Conservation (phyloP, 768 basidiomycete genomes). For the Hypsizygus marmoreus region DNA sequence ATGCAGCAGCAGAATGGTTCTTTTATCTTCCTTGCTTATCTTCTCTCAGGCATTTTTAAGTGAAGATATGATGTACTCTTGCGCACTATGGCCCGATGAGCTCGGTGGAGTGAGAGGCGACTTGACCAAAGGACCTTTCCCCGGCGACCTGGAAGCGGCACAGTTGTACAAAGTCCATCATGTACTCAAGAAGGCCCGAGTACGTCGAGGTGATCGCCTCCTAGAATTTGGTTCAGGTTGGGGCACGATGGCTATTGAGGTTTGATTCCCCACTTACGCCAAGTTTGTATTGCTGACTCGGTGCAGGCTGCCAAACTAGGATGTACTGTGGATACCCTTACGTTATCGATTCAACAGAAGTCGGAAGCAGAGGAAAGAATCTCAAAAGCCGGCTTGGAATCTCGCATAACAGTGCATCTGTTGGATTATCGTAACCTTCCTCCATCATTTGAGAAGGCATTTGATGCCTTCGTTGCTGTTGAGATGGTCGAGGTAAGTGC, state of each 20-base stretch:
- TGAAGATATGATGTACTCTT: slow-evolving; percentile 57
- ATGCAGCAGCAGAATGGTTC: no score
- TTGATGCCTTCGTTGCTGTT: slow-evolving; percentile 40
- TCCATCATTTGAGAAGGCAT: slow-evolving; percentile 42
- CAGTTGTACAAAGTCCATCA: slow-evolving; percentile 12
- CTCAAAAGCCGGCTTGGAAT: slow-evolving; percentile 35
- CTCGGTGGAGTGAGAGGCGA: slow-evolving; percentile 38
- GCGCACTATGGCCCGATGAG: slow-evolving; percentile 48
- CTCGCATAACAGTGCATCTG: slow-evolving; percentile 47
- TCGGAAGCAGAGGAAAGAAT: slow-evolving; percentile 42
- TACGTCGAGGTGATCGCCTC: slow-evolving; percentile 46
- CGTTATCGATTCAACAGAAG: slow-evolving; percentile 53
- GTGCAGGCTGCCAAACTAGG: slow-evolving; percentile 24
- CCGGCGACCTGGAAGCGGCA: slow-evolving; percentile 13
- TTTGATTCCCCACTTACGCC: slow-evolving; percentile 29
- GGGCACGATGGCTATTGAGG: slow-evolving; percentile 51
- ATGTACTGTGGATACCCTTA: slow-evolving; percentile 50
- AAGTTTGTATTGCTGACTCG: slow-evolving; percentile 24
- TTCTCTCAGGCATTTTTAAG: slow-evolving; percentile 41
- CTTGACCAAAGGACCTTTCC: slow-evolving; percentile 1
- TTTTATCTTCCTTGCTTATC: no score
- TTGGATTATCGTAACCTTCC: slow-evolving; percentile 58
- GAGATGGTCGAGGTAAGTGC: slow-evolving; percentile 45
- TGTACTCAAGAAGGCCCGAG: slow-evolving; percentile 49
- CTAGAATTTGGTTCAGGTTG: slow-evolving; percentile 60